Base-by-base conservation (phyloP, 164 flowering plant species). In the Buxus sempervirens region DNA sequence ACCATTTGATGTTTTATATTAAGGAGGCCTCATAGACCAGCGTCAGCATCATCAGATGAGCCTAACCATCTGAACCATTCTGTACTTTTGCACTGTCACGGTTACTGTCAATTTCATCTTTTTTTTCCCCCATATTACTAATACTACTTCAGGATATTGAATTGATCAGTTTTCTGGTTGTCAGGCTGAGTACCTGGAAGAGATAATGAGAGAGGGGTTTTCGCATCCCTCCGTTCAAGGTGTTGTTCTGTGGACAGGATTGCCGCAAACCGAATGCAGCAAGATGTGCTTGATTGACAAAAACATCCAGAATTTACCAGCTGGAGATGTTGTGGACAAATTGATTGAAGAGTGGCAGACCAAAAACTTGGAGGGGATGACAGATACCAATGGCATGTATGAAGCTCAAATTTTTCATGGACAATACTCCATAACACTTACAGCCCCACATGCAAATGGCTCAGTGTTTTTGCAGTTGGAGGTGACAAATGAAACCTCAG, bases 141-240 rank as follows among this genome's bases (percentile, higher is more conserved):
- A 23, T 15, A n/a, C 21, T 56, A 36, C 15, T 16, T 5, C 3
- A 28, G 7, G 4, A 45, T 18, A 24, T 57, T 16, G 22, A 41
- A 22, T 19, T 26, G 24, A 55, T 55, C 25, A 25, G 24, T 56
- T 21, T 66, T 42, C 22, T 23, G 9, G n/a, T n/a, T 62, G 15
- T 48, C 80, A 84, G 85, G 82, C 78, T 0, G 10, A 66, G 68
- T 67, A 80, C 73, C 72, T 82, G 72, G 85, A 83, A 58, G 68
- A 78, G 61, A 60, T 85, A 25, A 65, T 85, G 58, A 74, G 81
- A 28, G 88, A 85, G 62, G 76, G 27, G 1, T 68, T 73, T 22
- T 51, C 83, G 0, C 88, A 85, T 65, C 86, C 84, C n/a, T 76
- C 77, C 1, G 83, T 83, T 5, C 16, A 76, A 65, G 88, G 88